A percentile compares a stretch with the other conserved stretches of the same genome.
Conservation (phyloP, 192 early-diverging fungal genomes). For the Coemansia sp. region DNA sequence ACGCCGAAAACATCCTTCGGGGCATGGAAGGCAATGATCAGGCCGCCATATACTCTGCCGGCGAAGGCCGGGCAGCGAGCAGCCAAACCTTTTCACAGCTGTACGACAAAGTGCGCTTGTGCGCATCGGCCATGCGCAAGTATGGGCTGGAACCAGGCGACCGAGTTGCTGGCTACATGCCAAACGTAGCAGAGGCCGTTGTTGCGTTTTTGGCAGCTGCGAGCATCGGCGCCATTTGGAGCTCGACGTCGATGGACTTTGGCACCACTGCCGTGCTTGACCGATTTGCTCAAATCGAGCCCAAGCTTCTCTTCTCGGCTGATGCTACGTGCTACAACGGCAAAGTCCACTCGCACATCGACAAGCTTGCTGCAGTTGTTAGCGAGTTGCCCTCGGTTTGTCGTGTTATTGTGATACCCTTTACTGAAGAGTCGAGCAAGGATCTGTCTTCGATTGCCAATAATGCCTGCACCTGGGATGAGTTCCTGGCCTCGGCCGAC, state of each 20-base stretch:
- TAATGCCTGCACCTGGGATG: conserved; percentile 40
- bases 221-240: conserved; percentile 90
- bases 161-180: conserved; percentile 82
- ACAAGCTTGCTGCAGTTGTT: conserved; percentile 70
- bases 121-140: conserved; percentile 66
- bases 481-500: conserved; percentile 55
- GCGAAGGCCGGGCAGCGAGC: conserved; percentile 45
- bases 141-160: conserved; percentile 75
- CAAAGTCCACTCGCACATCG: conserved; percentile 71
- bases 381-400: conserved; percentile 64
- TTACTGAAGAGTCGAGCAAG: conserved; percentile 37
- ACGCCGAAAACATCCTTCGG: conserved; percentile 83
- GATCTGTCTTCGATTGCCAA: conserved; percentile 27
- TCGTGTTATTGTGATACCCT: conserved; percentile 77
- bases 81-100: conserved; percentile 70
- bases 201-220: conserved; percentile 72
- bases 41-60: conserved; percentile 46
- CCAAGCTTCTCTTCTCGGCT: conserved; percentile 85
- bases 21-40: conserved; percentile 41
- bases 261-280: conserved; percentile 88
- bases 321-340: conserved; percentile 92
- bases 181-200: conserved; percentile 82
- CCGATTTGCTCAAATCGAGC: conserved; percentile 86
- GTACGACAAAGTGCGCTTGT: conserved; percentile 61
- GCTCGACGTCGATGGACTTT: conserved; percentile 92